phyloP scores from a whole-genome alignment of 2,329 filamentous ascomycete genomes.

The Hypoxylon sp. region DNA sequence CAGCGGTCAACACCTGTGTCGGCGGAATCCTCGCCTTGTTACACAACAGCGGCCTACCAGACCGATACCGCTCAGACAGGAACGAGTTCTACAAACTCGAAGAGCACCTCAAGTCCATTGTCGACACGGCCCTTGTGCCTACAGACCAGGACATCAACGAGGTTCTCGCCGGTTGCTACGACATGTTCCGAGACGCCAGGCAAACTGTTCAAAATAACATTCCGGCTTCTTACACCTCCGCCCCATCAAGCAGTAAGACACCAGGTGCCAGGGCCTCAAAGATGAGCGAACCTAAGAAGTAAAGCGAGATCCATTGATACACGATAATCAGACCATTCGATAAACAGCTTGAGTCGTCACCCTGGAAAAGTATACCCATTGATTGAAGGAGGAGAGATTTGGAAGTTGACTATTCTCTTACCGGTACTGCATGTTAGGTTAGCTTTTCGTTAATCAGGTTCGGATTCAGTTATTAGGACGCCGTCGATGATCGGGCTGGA shows the following conservation, averaged over 20 bases:
- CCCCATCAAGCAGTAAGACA: constrained; percentile 29
- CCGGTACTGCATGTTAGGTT: constrained; percentile 15
- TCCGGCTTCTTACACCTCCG: constrained; percentile 59
- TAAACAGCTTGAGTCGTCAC: constrained; percentile 6
- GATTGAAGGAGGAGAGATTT: not conserved
- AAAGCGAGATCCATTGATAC: constrained; percentile 8
- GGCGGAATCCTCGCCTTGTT: constrained; percentile 67
- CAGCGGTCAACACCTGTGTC: constrained; percentile 65
- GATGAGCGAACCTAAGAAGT: constrained; percentile 40
- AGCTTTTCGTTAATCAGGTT: constrained; percentile 19
- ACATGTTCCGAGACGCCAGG: constrained; percentile 62
- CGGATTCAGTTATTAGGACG: constrained; percentile 8
- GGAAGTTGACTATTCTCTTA: constrained; percentile 15
- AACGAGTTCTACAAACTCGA: constrained; percentile 66
- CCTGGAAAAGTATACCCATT: constrained; percentile 14
- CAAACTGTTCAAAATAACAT: constrained; percentile 64
- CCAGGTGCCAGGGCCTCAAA: constrained; percentile 14
- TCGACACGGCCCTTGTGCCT: constrained; percentile 64
- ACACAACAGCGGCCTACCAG: constrained; percentile 69
- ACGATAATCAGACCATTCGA: constrained; percentile 4
- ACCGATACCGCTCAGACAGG: constrained; percentile 65
- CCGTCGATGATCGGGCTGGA: constrained; percentile 9
- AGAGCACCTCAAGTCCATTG: constrained; percentile 65
- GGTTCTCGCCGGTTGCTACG: constrained; percentile 64
- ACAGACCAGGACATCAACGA: constrained; percentile 62